A percentile compares a stretch with the other conserved stretches of the same genome.
Conservation (phyloP, 352 stramenopile species). For the Phytophthora boehmeriae region DNA sequence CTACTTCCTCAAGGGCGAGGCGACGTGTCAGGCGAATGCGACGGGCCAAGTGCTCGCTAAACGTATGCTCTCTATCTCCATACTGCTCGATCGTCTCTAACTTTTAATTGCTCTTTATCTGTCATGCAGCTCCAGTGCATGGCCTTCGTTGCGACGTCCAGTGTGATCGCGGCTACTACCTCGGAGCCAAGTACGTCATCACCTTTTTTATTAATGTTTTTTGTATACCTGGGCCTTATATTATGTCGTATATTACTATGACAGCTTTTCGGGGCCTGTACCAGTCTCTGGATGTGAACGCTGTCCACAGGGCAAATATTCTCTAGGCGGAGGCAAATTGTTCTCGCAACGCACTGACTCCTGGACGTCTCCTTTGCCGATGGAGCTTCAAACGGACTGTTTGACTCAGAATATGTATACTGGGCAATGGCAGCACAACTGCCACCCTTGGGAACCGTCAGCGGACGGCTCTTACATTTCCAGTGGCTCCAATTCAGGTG, state of each 20-base stretch:
- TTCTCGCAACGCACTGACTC: conserved; percentile 74
- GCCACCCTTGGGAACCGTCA: conserved; percentile 69
- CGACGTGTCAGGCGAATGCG: conserved; percentile 50
- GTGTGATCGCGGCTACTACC: conserved; percentile 72
- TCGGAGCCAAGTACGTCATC: conserved; percentile 74
- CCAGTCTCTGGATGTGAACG: conserved; percentile 77
- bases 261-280: conserved; percentile 60
- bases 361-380: conserved; percentile 62
- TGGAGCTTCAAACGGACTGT: conserved; percentile 74
- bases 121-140: conserved; percentile 69
- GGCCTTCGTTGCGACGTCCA: conserved; percentile 73
- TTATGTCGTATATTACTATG: background rate
- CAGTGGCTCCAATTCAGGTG: conserved; percentile 73
- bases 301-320: conserved; percentile 77
- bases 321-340: conserved; percentile 72
- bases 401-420: conserved; percentile 80
- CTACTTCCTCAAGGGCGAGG: conserved; percentile 64
- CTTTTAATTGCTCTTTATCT: background rate
- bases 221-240: background rate
- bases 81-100: background rate
- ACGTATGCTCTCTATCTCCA: conserved; percentile 33
- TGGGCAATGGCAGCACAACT: conserved; percentile 78
- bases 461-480: conserved; percentile 60
- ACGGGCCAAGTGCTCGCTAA: conserved; percentile 49
- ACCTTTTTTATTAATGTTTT: background rate